These are phyloP conservation scores for Talaromyces atroroseus DNA, from an alignment of 2,329 filamentous ascomycete species.

Conservation along the genomic window DNA sequence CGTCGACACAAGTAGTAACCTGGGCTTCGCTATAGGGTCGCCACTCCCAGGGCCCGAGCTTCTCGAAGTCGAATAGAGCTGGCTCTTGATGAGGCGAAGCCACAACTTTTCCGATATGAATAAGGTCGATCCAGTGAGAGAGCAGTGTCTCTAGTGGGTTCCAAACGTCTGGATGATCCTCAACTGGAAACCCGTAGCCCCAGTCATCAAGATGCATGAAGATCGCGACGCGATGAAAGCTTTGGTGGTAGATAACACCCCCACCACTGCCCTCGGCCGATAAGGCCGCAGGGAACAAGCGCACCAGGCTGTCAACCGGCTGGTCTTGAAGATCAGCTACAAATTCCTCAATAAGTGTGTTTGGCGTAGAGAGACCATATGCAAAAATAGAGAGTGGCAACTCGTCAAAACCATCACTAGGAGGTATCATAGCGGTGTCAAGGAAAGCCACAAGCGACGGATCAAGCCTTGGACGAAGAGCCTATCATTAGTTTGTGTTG, in stretches of 20 bases:
- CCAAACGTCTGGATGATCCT: conserved; percentile 13
- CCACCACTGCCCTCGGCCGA: conserved; percentile 17
- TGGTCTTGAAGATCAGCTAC: conserved; percentile 18
- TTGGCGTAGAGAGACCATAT: conserved; percentile 16
- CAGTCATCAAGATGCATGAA: background rate
- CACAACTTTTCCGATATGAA: conserved; percentile 14
- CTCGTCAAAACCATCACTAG: conserved; percentile 14
- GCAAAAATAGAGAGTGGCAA: conserved; percentile 22
- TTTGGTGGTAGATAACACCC: conserved; percentile 26
- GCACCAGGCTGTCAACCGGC: conserved; percentile 20
- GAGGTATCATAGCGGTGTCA: conserved; percentile 11
- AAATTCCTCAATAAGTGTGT: conserved; percentile 19
- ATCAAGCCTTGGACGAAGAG: conserved; percentile 25
- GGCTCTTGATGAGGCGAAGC: conserved; percentile 15
- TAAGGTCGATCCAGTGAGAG: conserved; percentile 17
- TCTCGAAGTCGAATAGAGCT: conserved; percentile 15
- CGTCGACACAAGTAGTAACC: too few species aligned
- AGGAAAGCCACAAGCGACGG: conserved; percentile 12
- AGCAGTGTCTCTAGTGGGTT: conserved; percentile 17
- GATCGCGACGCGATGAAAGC: too few species aligned
- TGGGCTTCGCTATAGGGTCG: too few species aligned
- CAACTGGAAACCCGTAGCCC: conserved; percentile 13
- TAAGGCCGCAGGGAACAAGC: conserved; percentile 19
- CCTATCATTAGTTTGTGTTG: too few species aligned
- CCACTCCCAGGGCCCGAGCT: too few species aligned